Base-by-base conservation (phyloP, 192 early-diverging fungal species). In the Radiomyces spectabilis region DNA sequence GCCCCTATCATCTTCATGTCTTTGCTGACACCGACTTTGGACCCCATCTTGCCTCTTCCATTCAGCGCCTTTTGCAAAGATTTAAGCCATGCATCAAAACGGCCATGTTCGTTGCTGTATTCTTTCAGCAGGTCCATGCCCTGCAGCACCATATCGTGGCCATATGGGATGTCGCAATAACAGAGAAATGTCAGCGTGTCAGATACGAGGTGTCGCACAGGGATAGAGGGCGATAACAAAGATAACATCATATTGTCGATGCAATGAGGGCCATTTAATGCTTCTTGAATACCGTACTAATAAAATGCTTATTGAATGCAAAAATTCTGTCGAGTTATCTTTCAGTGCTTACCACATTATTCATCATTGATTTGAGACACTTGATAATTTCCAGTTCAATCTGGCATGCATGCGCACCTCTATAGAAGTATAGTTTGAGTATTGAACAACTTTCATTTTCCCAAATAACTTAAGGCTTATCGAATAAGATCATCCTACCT, bases 381-480 rank as follows among this genome's bases (percentile, higher is more conserved):
- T 80, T 85, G 46, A 86, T 78, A 53, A 89, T 82, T 66, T 85
- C 87, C 41, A 81, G 75, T 57, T 89, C 87, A 72, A 87, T 86
- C 47, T 80, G 72, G 27, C 82, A 69, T 57, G 85, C 84, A 27
- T 75, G 71, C 26, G 63, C 73, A 63, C 41, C 85, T 32, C 60
- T 62, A 27, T 22, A 27, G 43, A n/a, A n/a, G n/a, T n/a, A n/a
- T n/a, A n/a, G n/a, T n/a, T n/a, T n/a, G n/a, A n/a, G n/a, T n/a
- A n/a, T n/a, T n/a, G n/a, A n/a, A n/a, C n/a, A n/a, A n/a, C n/a
- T n/a, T n/a, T n/a, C n/a, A n/a, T n/a, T n/a, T n/a, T n/a, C n/a
- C n/a, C n/a, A 31, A 31, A 42, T 16, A 5, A 54, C 25, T 31
- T 5, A n/a, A 33, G 19, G 18, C 2, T 41, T 16, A 21, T 6